Conservation (phyloP, 805 yeast species). For the Candida anglica region DNA sequence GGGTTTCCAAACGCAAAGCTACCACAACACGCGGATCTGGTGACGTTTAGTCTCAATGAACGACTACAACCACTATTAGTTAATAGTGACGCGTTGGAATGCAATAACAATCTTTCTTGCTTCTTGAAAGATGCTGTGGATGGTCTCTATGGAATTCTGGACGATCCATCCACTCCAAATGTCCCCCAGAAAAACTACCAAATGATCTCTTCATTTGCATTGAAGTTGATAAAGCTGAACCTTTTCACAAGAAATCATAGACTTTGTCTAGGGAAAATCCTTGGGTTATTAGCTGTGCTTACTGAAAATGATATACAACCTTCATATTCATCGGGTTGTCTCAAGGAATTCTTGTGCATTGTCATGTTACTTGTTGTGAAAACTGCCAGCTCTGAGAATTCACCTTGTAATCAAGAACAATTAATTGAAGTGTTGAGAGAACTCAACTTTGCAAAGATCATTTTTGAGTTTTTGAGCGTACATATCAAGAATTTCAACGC, state of each 20-base stretch:
- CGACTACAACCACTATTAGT: conserved; percentile 17
- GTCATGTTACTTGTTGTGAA: conserved; percentile 29
- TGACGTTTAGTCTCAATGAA: too few species aligned
- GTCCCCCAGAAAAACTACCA: conserved; percentile 30
- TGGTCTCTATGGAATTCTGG: conserved; percentile 14
- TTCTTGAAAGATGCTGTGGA: conserved; percentile 32
- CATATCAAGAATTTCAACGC: conserved; percentile 17
- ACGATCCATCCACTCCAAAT: conserved; percentile 7
- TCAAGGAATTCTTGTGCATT: conserved; percentile 34
- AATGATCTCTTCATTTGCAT: conserved; percentile 26
- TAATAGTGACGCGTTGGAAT: conserved; percentile 35
- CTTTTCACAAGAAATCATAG: conserved; percentile 32
- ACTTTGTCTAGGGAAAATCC: conserved; percentile 35
- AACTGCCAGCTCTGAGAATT: conserved; percentile 17
- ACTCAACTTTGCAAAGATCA: conserved; percentile 19
- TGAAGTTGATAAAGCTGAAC: conserved; percentile 33
- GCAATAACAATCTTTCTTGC: conserved; percentile 34
- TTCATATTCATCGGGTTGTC: conserved; percentile 14
- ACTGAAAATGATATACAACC: conserved; percentile 8
- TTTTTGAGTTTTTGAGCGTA: conserved; percentile 25
- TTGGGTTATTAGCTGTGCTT: conserved; percentile 28
- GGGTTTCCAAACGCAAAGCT: too few species aligned
- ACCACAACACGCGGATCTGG: too few species aligned
- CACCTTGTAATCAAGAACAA: background rate
- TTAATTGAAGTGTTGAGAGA: background rate